Base-by-base conservation (phyloP, 1,139 yeast species). In the Pichia inconspicua region DNA sequence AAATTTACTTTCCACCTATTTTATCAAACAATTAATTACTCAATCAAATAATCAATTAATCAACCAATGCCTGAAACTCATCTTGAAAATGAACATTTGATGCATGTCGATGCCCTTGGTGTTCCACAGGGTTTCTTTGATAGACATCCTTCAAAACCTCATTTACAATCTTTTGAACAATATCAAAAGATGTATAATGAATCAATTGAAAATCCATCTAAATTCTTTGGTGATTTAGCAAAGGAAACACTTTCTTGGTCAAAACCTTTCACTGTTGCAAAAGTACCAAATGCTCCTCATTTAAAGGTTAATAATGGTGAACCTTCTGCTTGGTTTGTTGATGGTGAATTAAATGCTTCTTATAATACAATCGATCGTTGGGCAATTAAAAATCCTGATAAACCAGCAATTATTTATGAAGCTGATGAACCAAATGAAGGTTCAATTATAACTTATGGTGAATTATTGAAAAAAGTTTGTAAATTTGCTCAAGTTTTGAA, bases 281-380 rank as follows among this genome's bases (percentile, higher is more conserved):
- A 82, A 58, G 69, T 70, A 53, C 87, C 89, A 4, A 69, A 62
- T 38, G 66, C 71, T 50, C 67, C 69, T 46, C 66, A 67, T 17
- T 58, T 63, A 36, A 80, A 81, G 55, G 82, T 82, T 59, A 71
- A 74, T 56, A 65, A 80, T 59, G 86, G 84, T 51, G 85, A 81
- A 62, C 75, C 80, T 51, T 81, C 85, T 10, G 77, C 88, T 30
- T 85, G 94, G 94, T 85, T 84, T 65, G 66, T 83, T 43, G 82
- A 80, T 59, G 94, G 94, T 52, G 77, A 82, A 64, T 68, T 85
- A 63, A 85, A 85, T 61, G 92, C 94, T 19, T 76, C 80, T 52
- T 84, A 81, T 68, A 85, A 85, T 61, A 78, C 84, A 58, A 86
- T 85, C 48, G 95, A 85, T 65, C 77, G 92, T 62, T 86, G 87